These are phyloP conservation scores for Plantago major DNA, from an alignment of 257 asterid genomes.

Conservation along the genomic window DNA sequence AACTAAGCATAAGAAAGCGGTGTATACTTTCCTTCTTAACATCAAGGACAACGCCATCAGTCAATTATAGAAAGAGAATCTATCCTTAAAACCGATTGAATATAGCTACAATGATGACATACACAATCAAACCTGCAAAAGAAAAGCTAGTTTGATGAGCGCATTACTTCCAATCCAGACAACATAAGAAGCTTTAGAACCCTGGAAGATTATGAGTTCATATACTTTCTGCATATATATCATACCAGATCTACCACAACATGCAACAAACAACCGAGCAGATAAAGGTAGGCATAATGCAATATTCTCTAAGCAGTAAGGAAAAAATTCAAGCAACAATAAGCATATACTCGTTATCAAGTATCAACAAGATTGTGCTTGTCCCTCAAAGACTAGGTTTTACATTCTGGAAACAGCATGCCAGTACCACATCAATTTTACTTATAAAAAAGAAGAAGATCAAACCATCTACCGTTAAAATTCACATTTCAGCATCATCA, in stretches of 20 bases:
- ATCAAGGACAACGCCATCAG: slow-evolving; percentile 38
- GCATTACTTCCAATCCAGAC: neutral
- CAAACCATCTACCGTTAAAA: no score
- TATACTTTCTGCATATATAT: neutral
- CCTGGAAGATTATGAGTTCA: neutral
- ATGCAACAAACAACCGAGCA: neutral
- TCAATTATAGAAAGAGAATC: no score
- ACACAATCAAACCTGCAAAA: slow-evolving; percentile 28
- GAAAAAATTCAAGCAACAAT: no score
- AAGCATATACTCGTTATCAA: no score
- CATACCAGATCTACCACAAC: neutral
- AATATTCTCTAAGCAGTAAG: no score
- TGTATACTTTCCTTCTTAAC: slow-evolving; percentile 37
- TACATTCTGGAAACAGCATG: no score
- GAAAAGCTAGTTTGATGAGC: neutral
- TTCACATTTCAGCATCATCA: no score
- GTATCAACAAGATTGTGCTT: no score
- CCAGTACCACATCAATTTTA: no score
- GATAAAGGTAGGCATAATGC: neutral
- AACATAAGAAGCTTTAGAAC: neutral
- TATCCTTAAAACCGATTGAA: slow-evolving; percentile 24
- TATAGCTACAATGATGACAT: slow-evolving; percentile 26
- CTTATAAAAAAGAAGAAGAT: no score
- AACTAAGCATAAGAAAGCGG: slow-evolving; percentile 35
- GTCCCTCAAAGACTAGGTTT: no score